Evolutionary conservation across 371 early-diverging fungal genomes (phyloP), one percentile per base, ranked within the genome.

Genomic region (Lichtheimia corymbifera): DNA sequence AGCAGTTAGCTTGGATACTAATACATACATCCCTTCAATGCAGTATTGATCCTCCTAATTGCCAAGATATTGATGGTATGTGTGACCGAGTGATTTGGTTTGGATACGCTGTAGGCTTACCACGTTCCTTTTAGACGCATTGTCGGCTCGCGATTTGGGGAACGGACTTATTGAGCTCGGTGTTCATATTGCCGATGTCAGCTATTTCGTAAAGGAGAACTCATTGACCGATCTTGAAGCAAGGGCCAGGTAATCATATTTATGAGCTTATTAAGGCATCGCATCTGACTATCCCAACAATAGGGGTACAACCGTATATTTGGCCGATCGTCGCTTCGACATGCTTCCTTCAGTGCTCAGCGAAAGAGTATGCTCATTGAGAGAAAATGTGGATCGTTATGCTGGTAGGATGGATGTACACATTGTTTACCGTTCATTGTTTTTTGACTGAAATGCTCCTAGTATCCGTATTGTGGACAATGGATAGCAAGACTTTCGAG

Each of bases 181-280:
- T 15, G 95, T 96, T 44, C 97, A 99, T 70, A 99, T 99, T 75
- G 99, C 99, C 30, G 99, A 99, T 73, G 99, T 98, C 5, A 86
- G 93, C 25, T 91, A 91, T 61, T 99, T 97, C 83, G 93, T 99
- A 2, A 71, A 75, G 22, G 85, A 88, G 25, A 88, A 86, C 20
- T 86, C 86, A 3, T 77, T 85, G n/a, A 83, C 97, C 18, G 99
- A 99, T 73, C 61, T 83, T 40, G 97, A 96, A 72, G 98, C 98
- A 4, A 67, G 77, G 41, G 79, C 91, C 17, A 85, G 80, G 80
- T 77, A 68, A 58, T 20, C 35, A 25, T 2, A n/a, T 22, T 17
- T 0, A 18, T 22, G 22, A 18, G 9, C n/a, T 9, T 17, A 0
- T 47, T 1, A n/a, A 1, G 40, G 7, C 9, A 11, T 44, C 14